These are phyloP conservation scores for Agaricus blazei DNA, from an alignment of 768 basidiomycete species.

Conservation along the genomic window DNA sequence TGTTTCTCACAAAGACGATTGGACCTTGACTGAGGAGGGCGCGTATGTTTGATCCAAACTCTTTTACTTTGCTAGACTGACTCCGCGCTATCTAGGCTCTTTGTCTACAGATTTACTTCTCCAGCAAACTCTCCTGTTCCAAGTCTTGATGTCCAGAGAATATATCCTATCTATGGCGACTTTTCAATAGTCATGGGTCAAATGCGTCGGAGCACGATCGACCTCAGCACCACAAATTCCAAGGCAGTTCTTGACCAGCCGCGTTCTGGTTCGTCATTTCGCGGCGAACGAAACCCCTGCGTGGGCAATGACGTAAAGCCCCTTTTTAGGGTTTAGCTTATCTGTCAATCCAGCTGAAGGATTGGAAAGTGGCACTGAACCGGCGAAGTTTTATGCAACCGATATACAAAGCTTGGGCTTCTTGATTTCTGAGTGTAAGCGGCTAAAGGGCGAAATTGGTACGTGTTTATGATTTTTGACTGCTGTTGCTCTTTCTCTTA, in stretches of 20 bases:
- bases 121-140: constrained; percentile 18
- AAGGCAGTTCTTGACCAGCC: constrained; percentile 27
- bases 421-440: constrained; percentile 52
- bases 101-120: constrained; percentile 38
- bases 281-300: not conserved
- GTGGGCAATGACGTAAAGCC: not conserved
- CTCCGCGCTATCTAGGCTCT: constrained; percentile 30
- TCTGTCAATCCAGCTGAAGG: constrained; percentile 44
- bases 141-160: constrained; percentile 40
- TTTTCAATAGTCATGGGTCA: constrained; percentile 58
- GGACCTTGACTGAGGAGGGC: constrained; percentile 45
- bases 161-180: constrained; percentile 51
- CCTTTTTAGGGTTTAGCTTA: constrained; percentile 43
- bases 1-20: constrained; percentile 40
- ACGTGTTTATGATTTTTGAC: constrained; percentile 11
- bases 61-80: constrained; percentile 1
- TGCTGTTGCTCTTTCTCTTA: not conserved
- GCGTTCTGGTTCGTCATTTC: constrained; percentile 32
- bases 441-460: constrained; percentile 50
- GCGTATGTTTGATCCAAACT: constrained; percentile 29
- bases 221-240: constrained; percentile 21
- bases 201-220: constrained; percentile 32
- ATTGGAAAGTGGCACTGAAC: constrained; percentile 17
- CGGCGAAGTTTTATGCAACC: constrained; percentile 40
- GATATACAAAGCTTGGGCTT: constrained; percentile 42